Percentiles rank a stretch among this genome's conserved stretches.
phyloP scores from a whole-genome alignment of 495 filamentous ascomycete species.

The Aspergillus sclerotioniger region DNA sequence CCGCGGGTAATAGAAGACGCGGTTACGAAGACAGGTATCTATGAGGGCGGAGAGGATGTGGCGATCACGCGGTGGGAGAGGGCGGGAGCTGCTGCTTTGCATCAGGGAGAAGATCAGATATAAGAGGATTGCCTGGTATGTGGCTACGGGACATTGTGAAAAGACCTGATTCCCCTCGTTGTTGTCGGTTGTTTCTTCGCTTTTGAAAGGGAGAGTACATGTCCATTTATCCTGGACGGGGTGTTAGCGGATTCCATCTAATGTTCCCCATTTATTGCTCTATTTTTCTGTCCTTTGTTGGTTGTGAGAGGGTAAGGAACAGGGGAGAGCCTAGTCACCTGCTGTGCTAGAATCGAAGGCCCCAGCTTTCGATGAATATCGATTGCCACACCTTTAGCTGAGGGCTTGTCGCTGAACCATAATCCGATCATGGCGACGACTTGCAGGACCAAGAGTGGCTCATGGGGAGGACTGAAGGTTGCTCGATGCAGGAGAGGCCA shows the following conservation, averaged over 20 bases:
- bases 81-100: not conserved
- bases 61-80: not conserved
- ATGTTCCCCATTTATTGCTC: no score
- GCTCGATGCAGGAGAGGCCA: constrained; percentile 16
- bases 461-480: constrained; percentile 12
- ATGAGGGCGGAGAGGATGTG: constrained; percentile 10
- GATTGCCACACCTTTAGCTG: not conserved
- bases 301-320: no score
- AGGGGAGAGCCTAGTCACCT: constrained; percentile 5
- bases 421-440: constrained; percentile 16
- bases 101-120: constrained; percentile 14
- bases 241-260: not conserved
- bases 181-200: not conserved
- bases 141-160: constrained; percentile 15
- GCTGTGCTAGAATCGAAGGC: constrained; percentile 5
- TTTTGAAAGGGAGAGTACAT: not conserved
- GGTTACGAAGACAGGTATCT: constrained; percentile 9
- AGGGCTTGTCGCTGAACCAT: constrained; percentile 8
- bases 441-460: constrained; percentile 10
- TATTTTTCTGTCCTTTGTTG: no score
- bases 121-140: constrained; percentile 18
- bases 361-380: constrained; percentile 13
- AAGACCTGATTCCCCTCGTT: not conserved
- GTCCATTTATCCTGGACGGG: not conserved
- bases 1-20: constrained; percentile 14